Conservation (phyloP, 495 filamentous ascomycete genomes). For the Astrothelium macrocarpum region DNA sequence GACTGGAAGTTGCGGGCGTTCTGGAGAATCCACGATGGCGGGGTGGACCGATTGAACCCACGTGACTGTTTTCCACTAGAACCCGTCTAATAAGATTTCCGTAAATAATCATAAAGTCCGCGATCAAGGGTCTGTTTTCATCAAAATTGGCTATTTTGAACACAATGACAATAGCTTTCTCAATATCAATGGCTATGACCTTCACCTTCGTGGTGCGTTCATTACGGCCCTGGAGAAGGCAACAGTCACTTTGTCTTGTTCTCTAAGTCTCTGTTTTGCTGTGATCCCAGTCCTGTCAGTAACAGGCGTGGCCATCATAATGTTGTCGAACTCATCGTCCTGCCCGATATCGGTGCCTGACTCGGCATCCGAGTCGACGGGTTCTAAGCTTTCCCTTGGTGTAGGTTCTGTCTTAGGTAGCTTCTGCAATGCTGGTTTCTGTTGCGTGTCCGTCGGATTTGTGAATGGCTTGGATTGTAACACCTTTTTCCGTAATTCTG, state of each 20-base stretch:
- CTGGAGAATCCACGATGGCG: constrained; percentile 2
- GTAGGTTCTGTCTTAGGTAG: constrained; percentile 33
- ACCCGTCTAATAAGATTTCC: too few relatives aligned
- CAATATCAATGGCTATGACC: constrained; percentile 24
- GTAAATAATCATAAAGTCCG: too few relatives aligned
- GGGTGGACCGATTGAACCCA: too few relatives aligned
- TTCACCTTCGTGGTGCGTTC: constrained; percentile 53
- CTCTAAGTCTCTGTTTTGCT: constrained; percentile 42
- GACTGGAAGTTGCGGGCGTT: constrained; percentile 7
- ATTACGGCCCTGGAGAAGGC: constrained; percentile 55
- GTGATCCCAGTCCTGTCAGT: constrained; percentile 74
- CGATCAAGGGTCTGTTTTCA: too few relatives aligned
- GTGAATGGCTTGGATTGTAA: constrained; percentile 79
- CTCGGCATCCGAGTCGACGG: constrained; percentile 59
- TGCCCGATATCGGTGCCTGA: constrained; percentile 35
- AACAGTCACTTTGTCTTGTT: constrained; percentile 41
- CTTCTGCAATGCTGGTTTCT: constrained; percentile 47
- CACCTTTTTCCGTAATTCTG: constrained; percentile 73
- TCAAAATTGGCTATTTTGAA: too few relatives aligned
- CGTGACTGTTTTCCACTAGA: too few relatives aligned
- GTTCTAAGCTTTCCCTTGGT: background rate
- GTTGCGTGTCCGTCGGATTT: constrained; percentile 44
- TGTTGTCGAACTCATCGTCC: constrained; percentile 63
- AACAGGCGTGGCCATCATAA: constrained; percentile 78
- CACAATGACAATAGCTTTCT: too few relatives aligned